phyloP scores from a whole-genome alignment of 2,329 filamentous ascomycete genomes.

The Diplodia seriata region DNA sequence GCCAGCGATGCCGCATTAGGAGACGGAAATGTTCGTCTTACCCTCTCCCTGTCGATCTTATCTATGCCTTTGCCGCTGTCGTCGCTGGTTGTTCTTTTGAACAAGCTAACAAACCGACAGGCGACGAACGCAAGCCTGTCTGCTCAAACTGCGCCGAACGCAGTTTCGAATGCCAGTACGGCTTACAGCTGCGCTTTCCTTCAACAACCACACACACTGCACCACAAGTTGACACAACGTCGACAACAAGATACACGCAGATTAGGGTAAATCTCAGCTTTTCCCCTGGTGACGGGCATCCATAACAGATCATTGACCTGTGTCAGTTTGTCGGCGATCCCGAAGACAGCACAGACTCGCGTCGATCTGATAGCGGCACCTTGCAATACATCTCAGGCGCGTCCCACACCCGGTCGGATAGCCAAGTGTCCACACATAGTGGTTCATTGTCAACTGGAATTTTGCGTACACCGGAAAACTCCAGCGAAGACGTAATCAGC shows the following conservation, averaged over 20 bases:
- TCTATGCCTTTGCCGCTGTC: neutral
- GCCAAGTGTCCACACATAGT: neutral
- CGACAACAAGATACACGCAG: slow-evolving; percentile 9
- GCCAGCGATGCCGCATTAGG: slow-evolving; percentile 57
- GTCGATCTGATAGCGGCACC: slow-evolving; percentile 17
- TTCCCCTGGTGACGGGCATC: no score
- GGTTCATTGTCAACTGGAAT: neutral
- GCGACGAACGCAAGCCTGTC: slow-evolving; percentile 59
- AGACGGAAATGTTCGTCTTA: slow-evolving; percentile 56
- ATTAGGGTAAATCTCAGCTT: neutral
- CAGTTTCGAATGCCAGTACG: slow-evolving; percentile 58
- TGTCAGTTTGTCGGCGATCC: slow-evolving; percentile 29
- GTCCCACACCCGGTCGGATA: neutral
- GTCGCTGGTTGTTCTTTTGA: neutral
- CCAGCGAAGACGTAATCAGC: neutral
- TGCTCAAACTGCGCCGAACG: slow-evolving; percentile 58
- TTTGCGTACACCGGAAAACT: neutral
- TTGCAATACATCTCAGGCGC: neutral
- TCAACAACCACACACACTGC: slow-evolving; percentile 58
- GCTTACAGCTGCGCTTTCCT: slow-evolving; percentile 56
- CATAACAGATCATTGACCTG: neutral
- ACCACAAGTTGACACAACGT: slow-evolving; percentile 32
- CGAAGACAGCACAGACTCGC: slow-evolving; percentile 36
- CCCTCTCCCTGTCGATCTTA: neutral
- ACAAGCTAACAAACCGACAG: slow-evolving; percentile 40